Base-by-base conservation (phyloP, 768 basidiomycete species). In the Podaxis carcinomalis region DNA sequence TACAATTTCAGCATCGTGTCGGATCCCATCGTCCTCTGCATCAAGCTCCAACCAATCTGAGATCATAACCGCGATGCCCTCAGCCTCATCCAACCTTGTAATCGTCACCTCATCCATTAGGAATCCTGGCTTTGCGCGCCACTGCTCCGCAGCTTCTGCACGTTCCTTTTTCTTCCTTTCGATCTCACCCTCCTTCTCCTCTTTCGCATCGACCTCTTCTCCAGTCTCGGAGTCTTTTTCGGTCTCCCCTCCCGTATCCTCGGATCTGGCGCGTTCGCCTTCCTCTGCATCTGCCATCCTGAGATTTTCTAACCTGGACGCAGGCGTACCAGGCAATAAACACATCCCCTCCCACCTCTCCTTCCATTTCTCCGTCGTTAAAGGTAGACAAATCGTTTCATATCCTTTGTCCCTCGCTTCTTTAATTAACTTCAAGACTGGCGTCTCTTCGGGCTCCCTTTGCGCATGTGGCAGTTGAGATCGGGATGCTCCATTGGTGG, bases 11-110 rank as follows among this genome's bases (percentile, higher is more conserved):
- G 94, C 90, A 70, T 99, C 97, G 67, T 96, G 93, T 49, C 97
- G 85, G 57, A 98, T 88, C 81, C 95, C 93, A 67, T 94, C 93
- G 73, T 98, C 95, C 0, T 84, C 77, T 6, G 93, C 88, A 74
- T 99, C 97, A 40, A 99, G 79, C 72, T 97, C 93, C 2, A 99
- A 80, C 97, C 97, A 99, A 58, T 95, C 92, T 1, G 95, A 94
- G 6, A 91, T 80, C 71, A 97, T 83, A 4, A 80, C 88, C 13
- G 92, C 85, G 39, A 90, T 76, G 27, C 80, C 80, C 62, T 89
- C 86, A 9, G 86, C 83, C 67, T 93, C 90, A 72, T 92, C 92
- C n/a, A 96, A 79, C 64, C 90, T 78, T 14, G 92, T 92, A 58
- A 97, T 83, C 56, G 91, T 96, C 58, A 98, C 88, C 75, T 99